Evolutionary conservation across 768 basidiomycete species (phyloP).

Genomic region (Kwoniella shandongensis): DNA sequence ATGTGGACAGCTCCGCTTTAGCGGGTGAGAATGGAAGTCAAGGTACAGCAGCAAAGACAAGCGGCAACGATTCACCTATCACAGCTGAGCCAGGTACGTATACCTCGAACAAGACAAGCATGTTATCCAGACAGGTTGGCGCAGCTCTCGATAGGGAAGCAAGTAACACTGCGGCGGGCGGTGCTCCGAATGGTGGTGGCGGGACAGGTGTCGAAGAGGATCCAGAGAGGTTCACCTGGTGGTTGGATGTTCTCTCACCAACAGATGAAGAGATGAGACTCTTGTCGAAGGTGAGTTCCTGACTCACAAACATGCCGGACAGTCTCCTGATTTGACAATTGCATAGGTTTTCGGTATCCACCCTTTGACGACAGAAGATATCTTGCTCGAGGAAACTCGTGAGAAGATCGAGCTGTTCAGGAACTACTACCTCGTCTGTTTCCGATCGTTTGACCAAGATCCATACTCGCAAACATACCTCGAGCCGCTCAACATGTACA

Average conservation of each 20-base stretch:
- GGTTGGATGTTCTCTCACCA: conserved; percentile 89
- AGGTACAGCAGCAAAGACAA: conserved; percentile 1
- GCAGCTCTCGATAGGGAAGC: conserved; percentile 22
- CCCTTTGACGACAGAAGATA: conserved; percentile 97
- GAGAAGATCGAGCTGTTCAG: conserved; percentile 99
- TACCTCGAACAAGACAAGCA: conserved; percentile 29
- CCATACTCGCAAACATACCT: conserved; percentile 94
- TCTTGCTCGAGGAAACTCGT: conserved; percentile 97
- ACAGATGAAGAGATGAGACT: conserved; percentile 99
- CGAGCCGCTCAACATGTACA: conserved; percentile 99
- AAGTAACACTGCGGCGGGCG: conserved; percentile 9
- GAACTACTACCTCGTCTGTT: conserved; percentile 98
- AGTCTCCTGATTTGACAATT: conserved; percentile 7
- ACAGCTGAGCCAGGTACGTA: conserved; percentile 14
- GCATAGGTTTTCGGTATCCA: conserved; percentile 90
- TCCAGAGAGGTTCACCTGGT: conserved; percentile 77
- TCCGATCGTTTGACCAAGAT: conserved; percentile 98
- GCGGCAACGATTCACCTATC: conserved; percentile 14
- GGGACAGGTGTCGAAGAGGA: conserved; percentile 59
- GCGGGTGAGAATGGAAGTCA: conserved; percentile 10
- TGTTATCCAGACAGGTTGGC: conserved; percentile 36
- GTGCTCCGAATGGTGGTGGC: conserved; percentile 24
- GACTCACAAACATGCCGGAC: too few relatives aligned
- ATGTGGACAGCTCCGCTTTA: conserved; percentile 13
- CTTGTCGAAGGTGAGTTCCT: conserved; percentile 71